Conservation (phyloP, 2,329 filamentous ascomycete species). For the Aureobasidium subglaciale region DNA sequence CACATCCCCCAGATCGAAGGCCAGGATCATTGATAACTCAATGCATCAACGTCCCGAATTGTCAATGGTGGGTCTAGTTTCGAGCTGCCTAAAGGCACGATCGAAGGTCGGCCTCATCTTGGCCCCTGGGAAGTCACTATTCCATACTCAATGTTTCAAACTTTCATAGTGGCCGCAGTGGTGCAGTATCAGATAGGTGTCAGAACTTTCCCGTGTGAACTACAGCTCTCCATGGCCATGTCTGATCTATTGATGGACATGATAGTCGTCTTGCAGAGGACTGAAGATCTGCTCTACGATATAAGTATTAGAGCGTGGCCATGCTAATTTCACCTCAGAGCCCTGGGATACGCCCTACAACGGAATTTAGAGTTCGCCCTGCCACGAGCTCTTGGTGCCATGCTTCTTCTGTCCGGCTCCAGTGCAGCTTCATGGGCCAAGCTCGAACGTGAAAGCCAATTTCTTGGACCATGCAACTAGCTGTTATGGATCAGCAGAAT, state of each 20-base stretch:
- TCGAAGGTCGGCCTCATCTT: background rate
- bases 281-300: background rate
- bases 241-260: background rate
- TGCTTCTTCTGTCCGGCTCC: background rate
- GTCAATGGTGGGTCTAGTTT: background rate
- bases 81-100: too few species aligned
- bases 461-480: conserved; percentile 9
- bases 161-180: background rate
- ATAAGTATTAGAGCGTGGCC: background rate
- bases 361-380: background rate
- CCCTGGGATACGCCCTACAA: background rate
- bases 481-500: background rate
- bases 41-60: background rate
- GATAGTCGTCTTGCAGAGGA: background rate
- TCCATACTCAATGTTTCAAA: background rate
- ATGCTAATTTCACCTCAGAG: too few species aligned
- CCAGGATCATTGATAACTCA: background rate
- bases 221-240: background rate
- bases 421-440: background rate
- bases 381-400: background rate
- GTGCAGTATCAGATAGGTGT: background rate
- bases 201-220: background rate
- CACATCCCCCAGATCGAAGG: background rate
- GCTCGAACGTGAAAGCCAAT: background rate
- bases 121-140: background rate